Percentiles rank a stretch among this genome's conserved stretches.
phyloP scores from a whole-genome alignment of 2,329 filamentous ascomycete species.

The Hirsutella thompsonii region DNA sequence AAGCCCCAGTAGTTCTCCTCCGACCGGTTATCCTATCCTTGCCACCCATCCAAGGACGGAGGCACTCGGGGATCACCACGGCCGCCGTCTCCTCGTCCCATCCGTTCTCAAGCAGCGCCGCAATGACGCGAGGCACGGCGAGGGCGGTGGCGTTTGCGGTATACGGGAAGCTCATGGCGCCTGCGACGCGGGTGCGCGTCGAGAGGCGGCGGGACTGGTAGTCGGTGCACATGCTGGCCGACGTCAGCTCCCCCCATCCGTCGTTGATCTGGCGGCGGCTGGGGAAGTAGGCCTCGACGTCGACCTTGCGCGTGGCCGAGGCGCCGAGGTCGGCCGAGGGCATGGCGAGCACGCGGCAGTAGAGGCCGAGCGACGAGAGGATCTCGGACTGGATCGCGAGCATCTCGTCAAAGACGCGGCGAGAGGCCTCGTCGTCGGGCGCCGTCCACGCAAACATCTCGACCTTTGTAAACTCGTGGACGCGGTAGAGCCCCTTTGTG shows the following conservation, averaged over 20 bases:
- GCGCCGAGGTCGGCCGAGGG: constrained; percentile 79
- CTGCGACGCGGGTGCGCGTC: constrained; percentile 52
- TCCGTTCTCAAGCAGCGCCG: constrained; percentile 79
- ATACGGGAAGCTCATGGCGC: constrained; percentile 58
- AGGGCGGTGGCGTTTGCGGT: constrained; percentile 92
- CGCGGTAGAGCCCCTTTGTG: constrained; percentile 89
- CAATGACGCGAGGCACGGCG: constrained; percentile 79
- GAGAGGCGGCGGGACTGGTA: constrained; percentile 79
- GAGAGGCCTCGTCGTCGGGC: constrained; percentile 35
- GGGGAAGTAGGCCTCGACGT: constrained; percentile 92
- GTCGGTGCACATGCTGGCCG: constrained; percentile 82
- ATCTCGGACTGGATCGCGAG: constrained; percentile 79
- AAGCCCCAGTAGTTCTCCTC: constrained; percentile 7
- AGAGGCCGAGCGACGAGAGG: constrained; percentile 60
- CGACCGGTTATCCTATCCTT: constrained; percentile 45
- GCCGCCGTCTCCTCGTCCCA: constrained; percentile 61
- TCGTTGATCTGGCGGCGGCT: constrained; percentile 44
- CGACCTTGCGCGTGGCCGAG: constrained; percentile 72
- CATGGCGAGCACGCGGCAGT: constrained; percentile 89
- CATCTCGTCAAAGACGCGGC: constrained; percentile 69
- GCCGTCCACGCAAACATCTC: constrained; percentile 91
- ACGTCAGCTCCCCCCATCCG: constrained; percentile 91
- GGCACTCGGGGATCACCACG: constrained; percentile 64
- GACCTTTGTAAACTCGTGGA: constrained; percentile 98
- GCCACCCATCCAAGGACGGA: constrained; percentile 77